Evolutionary conservation across 495 filamentous ascomycete genomes (phyloP).

Genomic region (Tuber calosporum): DNA sequence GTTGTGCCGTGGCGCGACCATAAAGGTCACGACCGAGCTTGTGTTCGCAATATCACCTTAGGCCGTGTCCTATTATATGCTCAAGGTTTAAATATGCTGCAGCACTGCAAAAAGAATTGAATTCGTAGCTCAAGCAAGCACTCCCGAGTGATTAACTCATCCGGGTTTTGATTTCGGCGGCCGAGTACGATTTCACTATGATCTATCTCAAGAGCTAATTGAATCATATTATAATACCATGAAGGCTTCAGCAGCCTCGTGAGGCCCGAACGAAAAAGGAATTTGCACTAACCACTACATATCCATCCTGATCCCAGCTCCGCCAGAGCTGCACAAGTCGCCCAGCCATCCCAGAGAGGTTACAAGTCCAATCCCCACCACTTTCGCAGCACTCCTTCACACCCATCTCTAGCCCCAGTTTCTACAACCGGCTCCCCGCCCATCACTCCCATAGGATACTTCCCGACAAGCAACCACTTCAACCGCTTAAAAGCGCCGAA

Average conservation of each 20-base stretch:
- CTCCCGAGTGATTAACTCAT: not conserved
- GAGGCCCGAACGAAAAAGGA: not conserved
- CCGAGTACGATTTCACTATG: not conserved
- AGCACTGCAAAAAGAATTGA: not conserved
- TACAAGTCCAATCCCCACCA: constrained; percentile 1
- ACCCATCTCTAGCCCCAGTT: not conserved
- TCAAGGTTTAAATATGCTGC: not conserved
- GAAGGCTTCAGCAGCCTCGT: not conserved
- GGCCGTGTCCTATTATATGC: not conserved
- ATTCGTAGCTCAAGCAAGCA: not conserved
- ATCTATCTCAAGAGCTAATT: not conserved
- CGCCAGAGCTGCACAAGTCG: not conserved
- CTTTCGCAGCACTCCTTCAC: not conserved
- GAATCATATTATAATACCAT: not conserved
- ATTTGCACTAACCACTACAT: not conserved
- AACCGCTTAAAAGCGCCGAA: not conserved
- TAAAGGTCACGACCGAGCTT: not conserved
- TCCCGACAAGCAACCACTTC: not conserved
- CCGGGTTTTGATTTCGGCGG: not conserved
- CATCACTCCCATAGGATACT: not conserved
- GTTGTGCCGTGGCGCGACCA: not conserved
- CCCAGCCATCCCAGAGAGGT: not conserved
- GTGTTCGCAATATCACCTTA: not conserved
- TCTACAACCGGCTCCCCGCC: not conserved
- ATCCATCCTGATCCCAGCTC: not conserved